These are phyloP conservation scores for Vaccinium darrowii DNA, from an alignment of 148 eudicot species.

Conservation along the genomic window DNA sequence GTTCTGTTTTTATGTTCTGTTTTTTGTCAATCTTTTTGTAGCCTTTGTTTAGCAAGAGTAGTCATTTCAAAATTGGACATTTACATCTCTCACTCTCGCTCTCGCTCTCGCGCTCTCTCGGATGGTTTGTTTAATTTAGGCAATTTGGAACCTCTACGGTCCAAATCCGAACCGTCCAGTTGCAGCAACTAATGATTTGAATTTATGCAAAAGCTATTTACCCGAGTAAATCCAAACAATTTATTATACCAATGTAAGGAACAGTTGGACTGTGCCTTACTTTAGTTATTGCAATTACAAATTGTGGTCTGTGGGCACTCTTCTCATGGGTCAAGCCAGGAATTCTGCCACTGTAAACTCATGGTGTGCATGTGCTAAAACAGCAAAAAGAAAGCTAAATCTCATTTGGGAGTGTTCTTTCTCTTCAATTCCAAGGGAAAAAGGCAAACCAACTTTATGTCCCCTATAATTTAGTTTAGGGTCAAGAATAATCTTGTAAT, in stretches of 20 bases:
- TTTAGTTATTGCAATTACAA: too few species aligned
- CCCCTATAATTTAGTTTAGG: neutral
- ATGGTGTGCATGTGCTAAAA: constrained; percentile 36
- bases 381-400: constrained; percentile 24
- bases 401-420: neutral
- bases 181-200: too few species aligned
- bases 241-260: too few species aligned
- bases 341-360: constrained; percentile 39
- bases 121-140: neutral
- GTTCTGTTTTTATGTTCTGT: neutral
- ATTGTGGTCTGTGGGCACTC: constrained; percentile 15
- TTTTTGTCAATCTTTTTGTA: constrained; percentile 24
- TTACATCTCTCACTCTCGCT: constrained; percentile 47
- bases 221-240: too few species aligned
- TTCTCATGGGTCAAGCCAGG: constrained; percentile 35
- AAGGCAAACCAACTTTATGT: neutral
- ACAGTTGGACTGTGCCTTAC: too few species aligned
- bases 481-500: neutral
- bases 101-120: neutral
- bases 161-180: too few species aligned
- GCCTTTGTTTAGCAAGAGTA: constrained; percentile 32
- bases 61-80: constrained; percentile 29
- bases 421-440: neutral
- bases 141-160: too few species aligned
- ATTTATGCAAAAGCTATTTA: too few species aligned